phyloP scores from a whole-genome alignment of 2,329 filamentous ascomycete species.

The Aspergillus aculeatinus region DNA sequence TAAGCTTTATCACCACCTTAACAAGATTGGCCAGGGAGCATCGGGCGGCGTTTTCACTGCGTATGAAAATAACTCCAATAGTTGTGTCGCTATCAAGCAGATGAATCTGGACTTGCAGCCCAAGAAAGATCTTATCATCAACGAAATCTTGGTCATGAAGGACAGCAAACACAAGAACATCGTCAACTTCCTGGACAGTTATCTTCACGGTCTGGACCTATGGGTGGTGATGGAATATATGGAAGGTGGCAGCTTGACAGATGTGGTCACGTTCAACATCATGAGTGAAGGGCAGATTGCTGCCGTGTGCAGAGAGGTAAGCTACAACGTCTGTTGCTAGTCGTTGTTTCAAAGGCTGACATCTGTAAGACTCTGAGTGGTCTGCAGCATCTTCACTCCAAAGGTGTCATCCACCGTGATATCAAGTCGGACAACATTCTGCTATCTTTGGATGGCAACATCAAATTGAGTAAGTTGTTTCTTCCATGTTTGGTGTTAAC shows the following conservation, averaged over 20 bases:
- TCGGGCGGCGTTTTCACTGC: constrained; percentile 95
- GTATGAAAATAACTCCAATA: constrained; percentile 78
- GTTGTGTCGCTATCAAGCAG: constrained; percentile 96
- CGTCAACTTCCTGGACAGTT: constrained; percentile 99
- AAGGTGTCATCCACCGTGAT: constrained; percentile 96
- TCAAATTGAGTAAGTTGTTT: constrained; percentile 81
- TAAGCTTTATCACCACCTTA: constrained; percentile 79
- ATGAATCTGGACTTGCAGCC: constrained; percentile 99
- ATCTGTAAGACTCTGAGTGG: constrained; percentile 70
- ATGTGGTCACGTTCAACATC: constrained; percentile 98
- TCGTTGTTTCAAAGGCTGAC: constrained; percentile 15
- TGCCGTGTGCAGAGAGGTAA: constrained; percentile 82
- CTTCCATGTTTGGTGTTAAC: not conserved
- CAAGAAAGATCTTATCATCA: constrained; percentile 98
- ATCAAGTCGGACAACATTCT: constrained; percentile 99
- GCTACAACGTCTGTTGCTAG: constrained; percentile 18
- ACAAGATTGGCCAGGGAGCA: constrained; percentile 95
- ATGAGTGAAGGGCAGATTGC: constrained; percentile 98
- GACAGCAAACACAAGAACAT: constrained; percentile 98
- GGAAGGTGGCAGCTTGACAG: constrained; percentile 95
- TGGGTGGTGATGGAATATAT: constrained; percentile 99
- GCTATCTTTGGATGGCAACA: constrained; percentile 87
- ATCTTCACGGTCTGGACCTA: constrained; percentile 80
- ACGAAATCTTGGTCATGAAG: constrained; percentile 99
- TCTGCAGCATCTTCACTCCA: constrained; percentile 91